Evolutionary conservation across 2,329 filamentous ascomycete genomes (phyloP).

Genomic region (Penicillium corylophilum): DNA sequence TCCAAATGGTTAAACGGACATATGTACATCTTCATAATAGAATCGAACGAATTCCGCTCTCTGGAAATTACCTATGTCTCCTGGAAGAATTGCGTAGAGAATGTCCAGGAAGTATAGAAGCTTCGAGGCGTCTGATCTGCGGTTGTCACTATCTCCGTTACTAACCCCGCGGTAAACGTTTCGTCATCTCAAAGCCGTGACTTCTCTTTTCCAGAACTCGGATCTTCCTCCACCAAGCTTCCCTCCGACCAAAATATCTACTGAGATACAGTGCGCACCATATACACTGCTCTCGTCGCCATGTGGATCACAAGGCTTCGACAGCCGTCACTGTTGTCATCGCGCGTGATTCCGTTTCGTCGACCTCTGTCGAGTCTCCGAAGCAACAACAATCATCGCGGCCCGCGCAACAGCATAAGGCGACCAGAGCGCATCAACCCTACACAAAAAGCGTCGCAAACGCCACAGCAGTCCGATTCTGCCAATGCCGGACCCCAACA

Average conservation of each 20-base stretch:
- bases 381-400: slow-evolving; percentile 25
- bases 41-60: too few species aligned
- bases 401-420: slow-evolving; percentile 32
- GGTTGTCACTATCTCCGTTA: slow-evolving; percentile 30
- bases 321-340: slow-evolving; percentile 15
- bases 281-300: neutral
- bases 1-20: neutral
- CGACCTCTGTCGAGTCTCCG: slow-evolving; percentile 30
- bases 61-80: neutral
- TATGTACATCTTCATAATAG: neutral
- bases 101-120: neutral
- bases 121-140: neutral
- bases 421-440: slow-evolving; percentile 23
- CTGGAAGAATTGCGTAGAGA: neutral
- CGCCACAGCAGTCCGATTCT: slow-evolving; percentile 8
- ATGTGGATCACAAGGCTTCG: slow-evolving; percentile 35
- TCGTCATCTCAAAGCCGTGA: slow-evolving; percentile 12
- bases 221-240: neutral
- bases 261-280: neutral
- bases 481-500: slow-evolving; percentile 27
- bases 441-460: slow-evolving; percentile 1
- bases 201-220: neutral
- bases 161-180: slow-evolving; percentile 26
- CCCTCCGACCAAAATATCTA: neutral
- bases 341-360: slow-evolving; percentile 20